Conservation (phyloP, 129 eudicot species). For the Rutidosis leptorrhynchoides region DNA sequence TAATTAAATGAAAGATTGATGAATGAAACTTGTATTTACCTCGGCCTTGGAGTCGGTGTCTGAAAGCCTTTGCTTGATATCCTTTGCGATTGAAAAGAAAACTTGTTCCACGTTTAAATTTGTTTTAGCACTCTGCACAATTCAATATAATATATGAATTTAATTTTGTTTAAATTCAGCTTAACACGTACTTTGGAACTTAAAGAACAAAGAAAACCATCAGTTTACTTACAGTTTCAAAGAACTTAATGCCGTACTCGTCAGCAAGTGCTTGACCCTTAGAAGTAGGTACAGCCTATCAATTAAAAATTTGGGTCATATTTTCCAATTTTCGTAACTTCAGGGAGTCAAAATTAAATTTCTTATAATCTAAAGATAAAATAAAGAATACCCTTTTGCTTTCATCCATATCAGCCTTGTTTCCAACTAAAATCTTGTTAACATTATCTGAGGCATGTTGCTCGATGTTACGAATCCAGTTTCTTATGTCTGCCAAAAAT, state of each 20-base stretch:
- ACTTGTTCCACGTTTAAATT: slow-evolving; percentile 48
- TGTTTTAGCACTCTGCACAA: slow-evolving; percentile 54
- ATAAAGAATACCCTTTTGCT: slow-evolving; percentile 45
- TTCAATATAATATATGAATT: neutral
- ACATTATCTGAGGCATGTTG: slow-evolving; percentile 71
- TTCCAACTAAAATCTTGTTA: slow-evolving; percentile 56
- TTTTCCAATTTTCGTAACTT: neutral
- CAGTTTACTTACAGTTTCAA: slow-evolving; percentile 53
- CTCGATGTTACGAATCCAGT: slow-evolving; percentile 63
- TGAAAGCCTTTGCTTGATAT: slow-evolving; percentile 62
- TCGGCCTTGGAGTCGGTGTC: slow-evolving; percentile 56
- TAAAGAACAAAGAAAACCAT: neutral
- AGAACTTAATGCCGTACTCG: slow-evolving; percentile 62
- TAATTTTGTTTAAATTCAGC: neutral
- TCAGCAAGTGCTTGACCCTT: slow-evolving; percentile 70
- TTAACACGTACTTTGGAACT: neutral
- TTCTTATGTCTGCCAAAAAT: slow-evolving; percentile 44
- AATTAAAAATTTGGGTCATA: slow-evolving; percentile 5
- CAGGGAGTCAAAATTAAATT: neutral
- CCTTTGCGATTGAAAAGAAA: slow-evolving; percentile 52
- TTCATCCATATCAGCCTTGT: slow-evolving; percentile 67
- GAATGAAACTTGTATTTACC: slow-evolving; percentile 25
- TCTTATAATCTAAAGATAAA: neutral
- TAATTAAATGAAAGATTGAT: neutral
- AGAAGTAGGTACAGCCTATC: slow-evolving; percentile 61